Evolutionary conservation across 2,329 filamentous ascomycete genomes (phyloP).

Genomic region (Cryphonectria naterciae): DNA sequence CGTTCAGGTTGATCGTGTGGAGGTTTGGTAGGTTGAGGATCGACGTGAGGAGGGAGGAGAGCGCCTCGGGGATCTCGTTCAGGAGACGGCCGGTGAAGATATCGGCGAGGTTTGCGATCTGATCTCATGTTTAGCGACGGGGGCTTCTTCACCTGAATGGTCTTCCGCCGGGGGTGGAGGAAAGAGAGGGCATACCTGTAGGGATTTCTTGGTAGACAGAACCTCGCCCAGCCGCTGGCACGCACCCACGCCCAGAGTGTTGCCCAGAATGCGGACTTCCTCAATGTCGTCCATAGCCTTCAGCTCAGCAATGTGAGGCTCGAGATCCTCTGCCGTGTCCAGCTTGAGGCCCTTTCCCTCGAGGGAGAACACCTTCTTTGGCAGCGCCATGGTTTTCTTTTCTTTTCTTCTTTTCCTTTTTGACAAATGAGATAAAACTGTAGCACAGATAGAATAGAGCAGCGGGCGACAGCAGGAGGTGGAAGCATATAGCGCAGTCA

Average conservation of each 20-base stretch:
- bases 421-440: constrained; percentile 19
- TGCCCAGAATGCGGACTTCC: constrained; percentile 85
- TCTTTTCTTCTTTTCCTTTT: not conserved
- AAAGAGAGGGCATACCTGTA: constrained; percentile 63
- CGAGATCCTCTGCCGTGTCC: constrained; percentile 83
- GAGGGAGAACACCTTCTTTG: constrained; percentile 78
- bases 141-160: constrained; percentile 4
- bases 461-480: no score
- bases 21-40: constrained; percentile 85
- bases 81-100: constrained; percentile 96
- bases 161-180: constrained; percentile 3
- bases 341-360: constrained; percentile 93
- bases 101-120: constrained; percentile 89
- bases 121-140: constrained; percentile 12
- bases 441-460: constrained; percentile 10
- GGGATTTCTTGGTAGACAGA: constrained; percentile 79
- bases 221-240: constrained; percentile 84
- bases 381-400: constrained; percentile 51
- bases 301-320: constrained; percentile 79
- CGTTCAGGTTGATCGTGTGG: constrained; percentile 91
- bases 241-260: constrained; percentile 89
- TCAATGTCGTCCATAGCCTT: constrained; percentile 74
- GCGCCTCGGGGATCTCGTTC: constrained; percentile 88
- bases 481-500: not conserved
- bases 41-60: constrained; percentile 82